Evolutionary conservation across 306 rosid species (phyloP), one percentile per base, ranked within the genome.

Genomic region (Lupinus albus): DNA sequence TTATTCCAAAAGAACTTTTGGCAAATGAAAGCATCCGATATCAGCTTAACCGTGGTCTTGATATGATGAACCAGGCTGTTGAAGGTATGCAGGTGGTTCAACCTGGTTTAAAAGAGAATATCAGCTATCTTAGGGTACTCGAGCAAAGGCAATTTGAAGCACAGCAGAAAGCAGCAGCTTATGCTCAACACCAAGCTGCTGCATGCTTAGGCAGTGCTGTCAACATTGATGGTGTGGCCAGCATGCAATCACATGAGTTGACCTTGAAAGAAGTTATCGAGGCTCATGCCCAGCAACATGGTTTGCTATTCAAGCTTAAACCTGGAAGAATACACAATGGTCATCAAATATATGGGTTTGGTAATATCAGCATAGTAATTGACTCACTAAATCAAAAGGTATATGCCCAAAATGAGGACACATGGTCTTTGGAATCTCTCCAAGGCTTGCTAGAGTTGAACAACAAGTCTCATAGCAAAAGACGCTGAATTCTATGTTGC

Each of bases 61-160:
- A 89, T 54, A 93, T 93, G 97, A 88, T 93, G 96, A 81, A 83
- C 61, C 90, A 83, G 63, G 97, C 96, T 14, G 95, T 81, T 45
- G 94, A 88, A 62, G 97, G 97, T 51, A 83, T 84, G 96, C 89
- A 88, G 83, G 87, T 88, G 42, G 95, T 81, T 75, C 95, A 86
- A 76, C 98, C 97, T 71, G 97, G 97, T 58, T 64, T 85, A 70
- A 88, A 84, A 83, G 97, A 93, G 79, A 89, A 88, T 62, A 82
- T 86, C 14, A 88, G 91, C 78, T 89, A 84, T 78, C 82, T 84
- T 13, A 78, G 89, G 77, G 89, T 57, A 18, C 87, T 79, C 64
- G 99, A 90, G 85, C 94, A 88, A 75, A 84, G 98, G 68, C 91
- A 89, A 68, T 89, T 87, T 82, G 98, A 89, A 77, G 95, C 95